These are phyloP conservation scores for Taxillus chinensis DNA, from an alignment of 164 flowering plant species.

Conservation along the genomic window DNA sequence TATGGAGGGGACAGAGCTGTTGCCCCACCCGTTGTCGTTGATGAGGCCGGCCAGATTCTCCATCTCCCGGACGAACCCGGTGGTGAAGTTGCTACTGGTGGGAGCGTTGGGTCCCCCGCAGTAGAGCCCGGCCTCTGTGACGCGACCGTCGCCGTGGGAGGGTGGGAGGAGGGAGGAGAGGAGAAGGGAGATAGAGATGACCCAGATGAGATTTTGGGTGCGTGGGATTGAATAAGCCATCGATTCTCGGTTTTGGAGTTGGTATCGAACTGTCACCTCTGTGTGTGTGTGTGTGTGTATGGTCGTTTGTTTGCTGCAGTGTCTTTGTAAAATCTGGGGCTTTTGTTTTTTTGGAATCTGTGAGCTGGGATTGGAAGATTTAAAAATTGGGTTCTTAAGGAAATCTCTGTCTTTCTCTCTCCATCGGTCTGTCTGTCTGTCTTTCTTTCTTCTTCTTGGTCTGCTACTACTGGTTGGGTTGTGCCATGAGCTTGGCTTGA, in stretches of 20 bases:
- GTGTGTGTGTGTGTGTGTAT: not conserved
- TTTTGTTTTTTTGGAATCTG: too few relatives aligned
- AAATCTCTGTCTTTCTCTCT: not conserved
- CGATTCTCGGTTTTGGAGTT: not conserved
- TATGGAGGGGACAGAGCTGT: conserved; percentile 7
- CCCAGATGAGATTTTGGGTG: not conserved
- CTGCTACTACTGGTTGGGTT: too few relatives aligned
- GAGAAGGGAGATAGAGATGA: conserved; percentile 11
- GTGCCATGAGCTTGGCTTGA: too few relatives aligned
- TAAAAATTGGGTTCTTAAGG: too few relatives aligned
- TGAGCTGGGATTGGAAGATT: too few relatives aligned
- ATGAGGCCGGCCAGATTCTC: conserved; percentile 24
- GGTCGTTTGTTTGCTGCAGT: too few relatives aligned
- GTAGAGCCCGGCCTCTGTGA: conserved; percentile 19
- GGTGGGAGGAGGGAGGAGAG: not conserved
- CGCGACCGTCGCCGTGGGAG: conserved; percentile 28
- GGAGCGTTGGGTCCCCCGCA: conserved; percentile 23
- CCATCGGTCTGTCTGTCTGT: not conserved
- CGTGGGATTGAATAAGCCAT: conserved; percentile 4
- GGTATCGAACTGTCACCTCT: not conserved
- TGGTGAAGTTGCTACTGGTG: conserved; percentile 14
- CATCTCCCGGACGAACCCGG: conserved; percentile 34
- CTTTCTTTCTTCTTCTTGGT: too few relatives aligned
- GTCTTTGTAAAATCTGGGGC: too few relatives aligned
- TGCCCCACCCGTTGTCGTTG: conserved; percentile 18